Conservation (phyloP, 805 yeast genomes). For the Saccharomycopsis babjevae region DNA sequence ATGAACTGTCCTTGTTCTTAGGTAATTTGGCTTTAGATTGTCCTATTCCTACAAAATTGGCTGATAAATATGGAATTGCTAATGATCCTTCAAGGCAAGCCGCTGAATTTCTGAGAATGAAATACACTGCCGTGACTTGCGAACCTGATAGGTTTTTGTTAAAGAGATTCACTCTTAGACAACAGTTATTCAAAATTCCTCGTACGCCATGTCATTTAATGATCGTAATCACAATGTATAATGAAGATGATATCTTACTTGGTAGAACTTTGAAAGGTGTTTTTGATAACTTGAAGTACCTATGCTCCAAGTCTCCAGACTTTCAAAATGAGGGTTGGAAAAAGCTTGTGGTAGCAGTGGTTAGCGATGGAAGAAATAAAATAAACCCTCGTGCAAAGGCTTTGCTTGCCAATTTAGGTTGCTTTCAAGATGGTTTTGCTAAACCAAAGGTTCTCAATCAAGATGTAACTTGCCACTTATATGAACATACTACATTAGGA, state of each 20-base stretch:
- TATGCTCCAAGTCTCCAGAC: constrained; percentile 44
- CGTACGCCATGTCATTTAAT: constrained; percentile 47
- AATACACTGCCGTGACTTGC: constrained; percentile 50
- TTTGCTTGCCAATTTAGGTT: constrained; percentile 52
- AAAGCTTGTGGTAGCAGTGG: constrained; percentile 51
- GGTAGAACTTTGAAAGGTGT: constrained; percentile 56
- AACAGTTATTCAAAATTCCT: constrained; percentile 40
- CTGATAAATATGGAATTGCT: constrained; percentile 36
- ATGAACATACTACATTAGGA: constrained; percentile 56
- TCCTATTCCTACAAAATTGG: constrained; percentile 64
- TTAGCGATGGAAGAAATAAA: constrained; percentile 57
- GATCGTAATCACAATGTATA: constrained; percentile 56
- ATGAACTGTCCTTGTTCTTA: constrained; percentile 13
- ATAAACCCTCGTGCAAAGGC: constrained; percentile 55
- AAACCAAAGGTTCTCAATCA: constrained; percentile 48
- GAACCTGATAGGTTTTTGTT: constrained; percentile 56
- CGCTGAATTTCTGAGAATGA: constrained; percentile 21
- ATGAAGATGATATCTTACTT: constrained; percentile 52
- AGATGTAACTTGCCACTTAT: constrained; percentile 53
- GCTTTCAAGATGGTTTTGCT: constrained; percentile 58
- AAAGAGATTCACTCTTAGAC: constrained; percentile 47
- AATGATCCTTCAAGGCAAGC: constrained; percentile 28
- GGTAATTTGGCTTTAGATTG: constrained; percentile 86
- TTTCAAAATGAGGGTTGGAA: constrained; percentile 31
- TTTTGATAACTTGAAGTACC: constrained; percentile 52